Evolutionary conservation across 1,139 yeast species (phyloP), one percentile per base, ranked within the genome.

Genomic region (Protomyces lactucae-debilis): DNA sequence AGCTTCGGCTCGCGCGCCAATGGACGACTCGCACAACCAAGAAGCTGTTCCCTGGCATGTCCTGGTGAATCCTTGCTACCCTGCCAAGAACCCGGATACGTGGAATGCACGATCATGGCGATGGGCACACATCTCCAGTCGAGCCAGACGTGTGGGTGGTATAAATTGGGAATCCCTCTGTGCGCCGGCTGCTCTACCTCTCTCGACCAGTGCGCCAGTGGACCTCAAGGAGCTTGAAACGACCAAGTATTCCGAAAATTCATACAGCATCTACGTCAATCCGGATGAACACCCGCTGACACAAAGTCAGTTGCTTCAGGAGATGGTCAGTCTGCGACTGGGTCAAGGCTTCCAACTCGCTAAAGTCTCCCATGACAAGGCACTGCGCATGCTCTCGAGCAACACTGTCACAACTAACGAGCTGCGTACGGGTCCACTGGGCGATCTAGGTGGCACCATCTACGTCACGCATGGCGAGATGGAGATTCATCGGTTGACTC

Each of bases 81-180:
- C 84, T 35, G 76, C 80, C 32, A 79, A 79, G 63, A 77, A 80
- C 0, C 83, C 83, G 57, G 74, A 81, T 12, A 77, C 77, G 10
- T 74, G 76, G 66, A 73, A 82, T 18, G 74, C 80, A 28, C 70
- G 70, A 28, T 83, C 83, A 72, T 83, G 88, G 52, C 81, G 96
- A 68, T 95, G 99, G 99, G 86, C 85, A 64, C 90, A 88, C 74
- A 68, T 70, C 18, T 70, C 69, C 51, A 68, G 70, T 28, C 67
- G 70, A n/a, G 65, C 65, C 25, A 64, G 68, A 12, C 55, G 64
- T 6, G 66, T 66, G 28, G 53, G 85, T 69, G 79, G 83, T 12
- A 86, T 92, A 55, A 92, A 92, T 72, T 95, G 99, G 99, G 82
- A 89, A 66, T 92, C 98, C 0, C 80, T 95, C 64, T 87, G 90